Evolutionary conservation across 2,329 filamentous ascomycete species (phyloP).

Genomic region (Trichoderma brevicompactum): DNA sequence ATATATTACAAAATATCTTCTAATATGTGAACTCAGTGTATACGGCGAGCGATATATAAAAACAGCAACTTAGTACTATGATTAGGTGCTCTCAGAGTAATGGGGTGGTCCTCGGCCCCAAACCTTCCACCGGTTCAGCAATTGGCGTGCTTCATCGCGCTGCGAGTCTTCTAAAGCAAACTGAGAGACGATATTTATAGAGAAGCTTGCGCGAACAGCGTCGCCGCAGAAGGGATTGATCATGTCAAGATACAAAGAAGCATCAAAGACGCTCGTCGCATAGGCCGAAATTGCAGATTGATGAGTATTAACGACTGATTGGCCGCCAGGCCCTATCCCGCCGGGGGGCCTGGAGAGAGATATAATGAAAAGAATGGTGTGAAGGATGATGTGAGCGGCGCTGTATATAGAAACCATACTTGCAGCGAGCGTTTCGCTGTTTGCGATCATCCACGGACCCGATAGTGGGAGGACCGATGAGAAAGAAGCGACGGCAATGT

Average conservation of each 20-base stretch:
- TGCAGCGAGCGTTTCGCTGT: slow-evolving; percentile 11
- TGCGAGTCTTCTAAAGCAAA: slow-evolving; percentile 23
- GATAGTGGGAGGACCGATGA: not conserved
- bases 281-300: slow-evolving; percentile 9
- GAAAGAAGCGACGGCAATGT: not conserved
- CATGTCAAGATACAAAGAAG: slow-evolving; percentile 6
- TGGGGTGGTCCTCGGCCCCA: not conserved
- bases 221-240: slow-evolving; percentile 25
- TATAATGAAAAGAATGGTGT: slow-evolving; percentile 16
- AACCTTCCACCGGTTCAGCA: not conserved
- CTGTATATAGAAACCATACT: slow-evolving; percentile 24
- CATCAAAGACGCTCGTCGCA: slow-evolving; percentile 6
- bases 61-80: not conserved
- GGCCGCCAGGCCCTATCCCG: not conserved
- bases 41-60: too few species aligned
- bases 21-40: too few species aligned
- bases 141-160: slow-evolving; percentile 8
- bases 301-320: not conserved
- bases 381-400: slow-evolving; percentile 6
- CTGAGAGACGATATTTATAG: slow-evolving; percentile 4
- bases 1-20: not conserved
- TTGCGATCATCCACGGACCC: slow-evolving; percentile 13
- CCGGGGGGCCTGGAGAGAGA: not conserved
- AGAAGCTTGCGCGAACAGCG: not conserved
- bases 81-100: not conserved